Conservation (phyloP, 768 basidiomycete genomes). For the Panus rudis region DNA sequence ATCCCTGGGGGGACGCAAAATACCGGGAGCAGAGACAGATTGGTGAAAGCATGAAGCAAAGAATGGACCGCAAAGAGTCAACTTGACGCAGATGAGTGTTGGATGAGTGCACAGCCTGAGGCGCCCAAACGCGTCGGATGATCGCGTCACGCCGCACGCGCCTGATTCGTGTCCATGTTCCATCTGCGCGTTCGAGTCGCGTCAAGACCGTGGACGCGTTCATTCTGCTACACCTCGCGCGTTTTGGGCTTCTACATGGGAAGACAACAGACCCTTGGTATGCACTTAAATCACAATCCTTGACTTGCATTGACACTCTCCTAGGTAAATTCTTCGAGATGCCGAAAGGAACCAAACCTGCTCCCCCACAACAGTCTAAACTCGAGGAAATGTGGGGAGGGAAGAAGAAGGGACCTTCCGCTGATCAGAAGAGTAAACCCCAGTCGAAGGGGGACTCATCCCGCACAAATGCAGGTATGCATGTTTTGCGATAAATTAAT, state of each 20-base stretch:
- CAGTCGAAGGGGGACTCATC: no score
- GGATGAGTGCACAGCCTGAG: no score
- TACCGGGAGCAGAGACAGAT: no score
- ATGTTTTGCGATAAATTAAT: neutral
- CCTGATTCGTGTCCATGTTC: conserved; percentile 16
- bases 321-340: conserved; percentile 75
- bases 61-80: no score
- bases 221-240: conserved; percentile 9
- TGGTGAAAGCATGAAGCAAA: no score
- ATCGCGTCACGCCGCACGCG: no score
- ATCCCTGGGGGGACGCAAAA: no score
- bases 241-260: conserved; percentile 38
- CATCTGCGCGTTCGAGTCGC: no score
- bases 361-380: conserved; percentile 73
- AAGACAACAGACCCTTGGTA: conserved; percentile 71
- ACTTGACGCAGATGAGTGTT: no score
- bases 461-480: no score
- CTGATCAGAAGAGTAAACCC: conserved; percentile 18
- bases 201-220: conserved; percentile 6
- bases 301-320: neutral
- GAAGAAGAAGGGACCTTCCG: conserved; percentile 29
- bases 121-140: no score
- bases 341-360: conserved; percentile 57
- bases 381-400: conserved; percentile 69
- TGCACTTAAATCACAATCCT: neutral